Evolutionary conservation across 75 land plant species (phyloP).

Genomic region (Pseudotsuga menziesii): DNA sequence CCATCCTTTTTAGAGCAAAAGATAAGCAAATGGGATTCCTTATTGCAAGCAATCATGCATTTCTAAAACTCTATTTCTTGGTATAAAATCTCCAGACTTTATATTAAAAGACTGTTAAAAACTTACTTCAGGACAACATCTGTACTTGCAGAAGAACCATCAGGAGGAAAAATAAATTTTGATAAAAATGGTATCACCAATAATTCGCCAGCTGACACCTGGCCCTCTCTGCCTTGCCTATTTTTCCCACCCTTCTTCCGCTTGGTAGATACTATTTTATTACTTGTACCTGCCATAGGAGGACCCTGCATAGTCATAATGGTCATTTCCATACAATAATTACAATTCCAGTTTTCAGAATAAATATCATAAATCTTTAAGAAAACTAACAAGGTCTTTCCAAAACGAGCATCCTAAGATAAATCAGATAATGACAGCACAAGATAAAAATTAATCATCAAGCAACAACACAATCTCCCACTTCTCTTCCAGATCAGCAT

Average conservation of each 20-base stretch:
- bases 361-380: not conserved
- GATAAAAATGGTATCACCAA: constrained; percentile 80
- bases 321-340: not conserved
- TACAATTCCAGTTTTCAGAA: not conserved
- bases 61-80: not conserved
- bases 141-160: constrained; percentile 22
- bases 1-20: not conserved
- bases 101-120: not conserved
- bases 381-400: not conserved
- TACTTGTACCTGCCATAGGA: constrained; percentile 31
- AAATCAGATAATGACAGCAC: not conserved
- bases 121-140: constrained; percentile 37
- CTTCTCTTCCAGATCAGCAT: not conserved
- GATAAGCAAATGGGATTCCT: not conserved
- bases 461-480: not conserved
- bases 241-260: constrained; percentile 73
- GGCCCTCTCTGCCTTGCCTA: constrained; percentile 33
- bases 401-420: not conserved
- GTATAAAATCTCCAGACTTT: not conserved
- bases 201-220: constrained; percentile 63
- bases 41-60: not conserved
- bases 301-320: constrained; percentile 57
- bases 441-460: not conserved
- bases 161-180: constrained; percentile 64
- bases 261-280: constrained; percentile 38